Percentiles rank a stretch among this genome's conserved stretches.
phyloP scores from a whole-genome alignment of 805 yeast genomes.

The Yamadazyma phyllophila region DNA sequence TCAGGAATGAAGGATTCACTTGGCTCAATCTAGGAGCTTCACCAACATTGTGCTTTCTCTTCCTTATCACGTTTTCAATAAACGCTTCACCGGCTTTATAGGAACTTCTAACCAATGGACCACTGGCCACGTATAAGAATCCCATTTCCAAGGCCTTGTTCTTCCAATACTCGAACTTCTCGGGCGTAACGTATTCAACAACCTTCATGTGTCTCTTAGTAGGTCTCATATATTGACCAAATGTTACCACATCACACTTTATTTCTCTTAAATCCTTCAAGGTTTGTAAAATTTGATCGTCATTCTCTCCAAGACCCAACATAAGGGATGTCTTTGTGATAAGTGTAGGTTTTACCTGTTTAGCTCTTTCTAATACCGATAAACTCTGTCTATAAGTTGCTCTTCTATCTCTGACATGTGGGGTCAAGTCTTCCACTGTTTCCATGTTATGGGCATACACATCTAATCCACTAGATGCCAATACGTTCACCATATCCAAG shows the following conservation, averaged over 20 bases:
- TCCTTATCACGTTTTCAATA: conserved; percentile 86
- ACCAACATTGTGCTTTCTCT: conserved; percentile 57
- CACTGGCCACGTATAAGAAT: conserved; percentile 93
- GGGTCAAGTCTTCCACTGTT: conserved; percentile 93
- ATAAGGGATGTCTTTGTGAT: conserved; percentile 92
- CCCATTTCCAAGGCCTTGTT: conserved; percentile 84
- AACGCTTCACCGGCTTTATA: conserved; percentile 98
- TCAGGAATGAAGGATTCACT: conserved; percentile 9
- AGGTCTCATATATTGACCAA: conserved; percentile 99
- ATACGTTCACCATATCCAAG: conserved; percentile 68
- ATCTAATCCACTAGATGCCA: conserved; percentile 86
- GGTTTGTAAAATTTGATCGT: conserved; percentile 79
- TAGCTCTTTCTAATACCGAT: conserved; percentile 76
- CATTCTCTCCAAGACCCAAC: conserved; percentile 97
- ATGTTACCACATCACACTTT: conserved; percentile 90
- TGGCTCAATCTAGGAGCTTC: conserved; percentile 34
- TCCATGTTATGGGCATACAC: conserved; percentile 97
- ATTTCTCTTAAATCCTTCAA: conserved; percentile 71
- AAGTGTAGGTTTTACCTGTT: conserved; percentile 66
- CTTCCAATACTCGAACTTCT: conserved; percentile 92
- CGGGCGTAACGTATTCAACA: conserved; percentile 91
- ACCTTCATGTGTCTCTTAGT: conserved; percentile 98
- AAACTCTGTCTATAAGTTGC: conserved; percentile 92
- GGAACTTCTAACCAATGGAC: conserved; percentile 93
- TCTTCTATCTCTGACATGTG: conserved; percentile 92